Base-by-base conservation (phyloP, 805 yeast genomes). In the Jamesozyma piceae region DNA sequence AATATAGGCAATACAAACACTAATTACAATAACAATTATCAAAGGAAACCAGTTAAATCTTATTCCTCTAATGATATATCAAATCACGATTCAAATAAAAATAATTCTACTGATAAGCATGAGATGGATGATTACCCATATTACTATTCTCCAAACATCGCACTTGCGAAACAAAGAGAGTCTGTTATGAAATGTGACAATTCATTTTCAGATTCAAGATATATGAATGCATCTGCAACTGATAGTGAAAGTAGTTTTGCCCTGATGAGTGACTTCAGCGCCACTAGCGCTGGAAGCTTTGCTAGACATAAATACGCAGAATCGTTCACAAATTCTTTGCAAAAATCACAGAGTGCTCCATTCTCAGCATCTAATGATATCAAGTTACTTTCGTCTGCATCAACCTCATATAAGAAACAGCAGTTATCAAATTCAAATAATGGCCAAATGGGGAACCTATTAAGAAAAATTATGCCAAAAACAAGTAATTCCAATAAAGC, bases 281-380 rank as follows among this genome's bases (percentile, higher is more conserved):
- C 95, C 4, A 83, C 95, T 0, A 81, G 92, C 48, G 95, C 95
- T 1, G 95, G 94, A 0, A 83, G 94, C 26, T 78, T 78, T 45
- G 78, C 80, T 37, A 73, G 95, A 54, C 94, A 86, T 58, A 81
- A 74, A 52, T 69, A 67, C 55, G 79, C 78, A 29, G 64, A 63
- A 43, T 57, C 66, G 11, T 57, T 62, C 42, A 47, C 51, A 9
- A 58, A 56, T 35, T 53, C 64, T 21, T 38, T 56, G 18, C 57
- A 60, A 32, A 52, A 53, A 39, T 57, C 60, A 5, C 54, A 49
- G 20, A 27, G 38, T 26, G 41, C 37, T 14, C 21, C 48, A 11
- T 15, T 31, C 5, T 36, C 40, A 8, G 35, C 43, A 17, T 8
- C 38, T 37, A 45, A 36, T 14, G 32, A 34, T 39, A 41, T 35